Evolutionary conservation across 495 filamentous ascomycete species (phyloP).

Genomic region (Lindgomyces ingoldianus): DNA sequence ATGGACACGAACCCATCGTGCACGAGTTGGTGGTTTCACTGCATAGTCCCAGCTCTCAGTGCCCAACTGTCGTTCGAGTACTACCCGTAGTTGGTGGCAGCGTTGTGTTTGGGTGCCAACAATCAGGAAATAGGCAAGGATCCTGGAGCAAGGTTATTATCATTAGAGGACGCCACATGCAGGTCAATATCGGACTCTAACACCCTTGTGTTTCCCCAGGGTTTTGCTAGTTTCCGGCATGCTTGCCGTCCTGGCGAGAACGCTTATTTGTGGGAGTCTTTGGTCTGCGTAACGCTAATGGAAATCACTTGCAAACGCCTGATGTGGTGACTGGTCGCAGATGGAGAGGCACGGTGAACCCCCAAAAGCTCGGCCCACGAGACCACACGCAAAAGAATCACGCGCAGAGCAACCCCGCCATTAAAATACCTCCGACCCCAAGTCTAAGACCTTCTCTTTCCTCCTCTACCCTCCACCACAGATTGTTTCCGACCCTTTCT

Average conservation of each 20-base stretch:
- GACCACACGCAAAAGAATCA: slow-evolving; percentile 17
- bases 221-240: neutral
- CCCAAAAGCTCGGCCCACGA: slow-evolving; percentile 22
- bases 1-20: neutral
- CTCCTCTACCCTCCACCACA: neutral
- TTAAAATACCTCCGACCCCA: slow-evolving; percentile 6
- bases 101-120: neutral
- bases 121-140: neutral
- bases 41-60: neutral
- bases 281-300: neutral
- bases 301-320: neutral
- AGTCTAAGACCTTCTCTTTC: neutral
- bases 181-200: slow-evolving; percentile 16
- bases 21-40: slow-evolving; percentile 6
- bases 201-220: slow-evolving; percentile 18
- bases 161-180: slow-evolving; percentile 3
- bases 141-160: neutral
- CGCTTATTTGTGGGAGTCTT: slow-evolving; percentile 19
- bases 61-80: neutral
- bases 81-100: neutral
- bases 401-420: neutral
- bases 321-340: neutral
- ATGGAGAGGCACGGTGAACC: neutral
- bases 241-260: slow-evolving; percentile 1
- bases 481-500: neutral